phyloP scores from a whole-genome alignment of 2,329 filamentous ascomycete genomes.

The Colletotrichum brevisporum region DNA sequence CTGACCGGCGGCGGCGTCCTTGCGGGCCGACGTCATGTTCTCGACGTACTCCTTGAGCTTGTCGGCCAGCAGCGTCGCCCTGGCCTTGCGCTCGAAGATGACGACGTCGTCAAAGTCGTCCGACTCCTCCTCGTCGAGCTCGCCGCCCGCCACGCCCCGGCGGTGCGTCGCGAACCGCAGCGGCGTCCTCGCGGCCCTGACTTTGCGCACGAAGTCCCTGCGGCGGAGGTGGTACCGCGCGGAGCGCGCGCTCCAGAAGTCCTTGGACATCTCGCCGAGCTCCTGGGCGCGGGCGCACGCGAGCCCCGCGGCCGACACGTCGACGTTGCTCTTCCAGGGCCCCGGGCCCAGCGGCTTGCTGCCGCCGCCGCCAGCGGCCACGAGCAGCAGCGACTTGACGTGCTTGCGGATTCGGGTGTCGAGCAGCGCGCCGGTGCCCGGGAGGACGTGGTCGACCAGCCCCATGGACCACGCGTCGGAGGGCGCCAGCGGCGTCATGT shows the following conservation, averaged over 20 bases:
- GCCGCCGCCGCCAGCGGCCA: conserved; percentile 1
- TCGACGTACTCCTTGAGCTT: conserved; percentile 36
- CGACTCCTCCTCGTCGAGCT: conserved; percentile 53
- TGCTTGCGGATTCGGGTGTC: conserved; percentile 53
- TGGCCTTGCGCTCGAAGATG: conserved; percentile 41
- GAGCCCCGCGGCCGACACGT: conserved; percentile 50
- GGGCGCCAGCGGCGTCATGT: conserved; percentile 56
- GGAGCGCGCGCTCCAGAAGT: conserved; percentile 57
- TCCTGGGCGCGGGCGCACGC: conserved; percentile 52
- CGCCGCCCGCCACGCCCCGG: conserved; percentile 39
- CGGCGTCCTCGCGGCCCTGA: conserved; percentile 53
- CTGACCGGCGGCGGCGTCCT: background rate
- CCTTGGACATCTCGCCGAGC: conserved; percentile 57
- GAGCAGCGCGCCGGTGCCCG: conserved; percentile 49
- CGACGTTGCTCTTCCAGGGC: conserved; percentile 52
- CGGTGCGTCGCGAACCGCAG: conserved; percentile 56
- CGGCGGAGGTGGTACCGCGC: conserved; percentile 55
- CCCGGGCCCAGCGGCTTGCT: conserved; percentile 37
- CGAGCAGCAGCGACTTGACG: conserved; percentile 48
- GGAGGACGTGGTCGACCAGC: conserved; percentile 56
- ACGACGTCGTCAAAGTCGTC: conserved; percentile 53
- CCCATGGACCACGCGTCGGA: conserved; percentile 54
- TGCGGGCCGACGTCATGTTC: conserved; percentile 19
- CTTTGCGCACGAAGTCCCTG: conserved; percentile 56
- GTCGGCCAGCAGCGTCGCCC: conserved; percentile 27